Conservation (phyloP, 331 rosid genomes). For the Phaseolus coccineus region DNA sequence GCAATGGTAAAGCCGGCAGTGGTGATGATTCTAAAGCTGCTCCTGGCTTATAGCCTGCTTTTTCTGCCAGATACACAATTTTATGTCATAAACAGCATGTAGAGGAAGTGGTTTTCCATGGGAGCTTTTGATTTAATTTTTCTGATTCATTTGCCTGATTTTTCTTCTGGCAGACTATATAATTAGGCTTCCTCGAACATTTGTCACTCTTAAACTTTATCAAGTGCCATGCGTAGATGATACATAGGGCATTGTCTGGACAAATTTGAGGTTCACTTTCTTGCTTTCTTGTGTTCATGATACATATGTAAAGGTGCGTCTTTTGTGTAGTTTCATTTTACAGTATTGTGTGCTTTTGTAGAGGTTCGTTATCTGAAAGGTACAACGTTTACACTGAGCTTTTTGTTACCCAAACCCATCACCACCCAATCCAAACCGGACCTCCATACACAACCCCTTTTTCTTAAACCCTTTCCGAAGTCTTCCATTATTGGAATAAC, state of each 20-base stretch:
- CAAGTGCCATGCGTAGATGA: conserved; percentile 3
- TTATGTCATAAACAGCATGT: not conserved
- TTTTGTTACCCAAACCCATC: too few relatives aligned
- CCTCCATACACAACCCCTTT: too few relatives aligned
- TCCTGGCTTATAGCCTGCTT: conserved; percentile 44
- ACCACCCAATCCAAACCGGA: too few relatives aligned
- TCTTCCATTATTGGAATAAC: too few relatives aligned
- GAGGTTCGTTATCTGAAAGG: too few relatives aligned
- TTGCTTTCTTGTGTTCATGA: conserved; percentile 24
- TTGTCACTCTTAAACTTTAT: conserved; percentile 22
- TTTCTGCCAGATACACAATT: conserved; percentile 8
- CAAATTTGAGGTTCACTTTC: conserved; percentile 27
- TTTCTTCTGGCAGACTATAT: conserved; percentile 36
- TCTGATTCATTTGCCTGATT: conserved; percentile 40
- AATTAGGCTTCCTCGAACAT: conserved; percentile 33
- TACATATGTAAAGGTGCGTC: conserved; percentile 25
- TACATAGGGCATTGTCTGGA: conserved; percentile 14
- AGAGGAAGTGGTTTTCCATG: conserved; percentile 36
- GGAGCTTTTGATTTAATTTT: conserved; percentile 9
- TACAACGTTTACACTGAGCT: too few relatives aligned
- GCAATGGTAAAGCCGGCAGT: conserved; percentile 47
- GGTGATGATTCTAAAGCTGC: conserved; percentile 51
- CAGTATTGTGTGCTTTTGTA: too few relatives aligned
- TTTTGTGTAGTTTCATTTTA: not conserved
- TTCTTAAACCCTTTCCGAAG: too few relatives aligned